Percentiles rank a stretch among this genome's conserved stretches.
Conservation (phyloP, 2,329 filamentous ascomycete genomes). For the Rhynchosporium secalis region DNA sequence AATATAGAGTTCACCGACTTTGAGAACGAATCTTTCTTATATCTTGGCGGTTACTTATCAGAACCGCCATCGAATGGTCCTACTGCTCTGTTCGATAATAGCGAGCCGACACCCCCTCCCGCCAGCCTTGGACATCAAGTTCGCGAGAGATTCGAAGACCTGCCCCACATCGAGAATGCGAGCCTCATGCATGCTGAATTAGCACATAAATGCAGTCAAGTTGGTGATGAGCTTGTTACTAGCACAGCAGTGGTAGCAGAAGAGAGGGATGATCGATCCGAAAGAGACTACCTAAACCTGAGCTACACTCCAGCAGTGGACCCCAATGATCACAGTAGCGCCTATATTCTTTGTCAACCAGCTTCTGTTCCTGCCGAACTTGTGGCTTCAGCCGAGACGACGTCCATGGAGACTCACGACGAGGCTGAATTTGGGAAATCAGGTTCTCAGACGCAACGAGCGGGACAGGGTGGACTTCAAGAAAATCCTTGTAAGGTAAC, state of each 20-base stretch:
- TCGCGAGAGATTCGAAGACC: not conserved
- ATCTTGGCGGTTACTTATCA: not conserved
- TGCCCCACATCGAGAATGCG: not conserved
- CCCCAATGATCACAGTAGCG: not conserved
- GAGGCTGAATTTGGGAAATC: not conserved
- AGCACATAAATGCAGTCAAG: not conserved
- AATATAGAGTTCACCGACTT: conserved; percentile 3
- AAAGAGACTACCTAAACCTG: not conserved
- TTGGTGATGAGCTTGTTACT: not conserved
- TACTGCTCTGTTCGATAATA: not conserved
- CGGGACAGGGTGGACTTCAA: not conserved
- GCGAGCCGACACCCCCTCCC: not conserved
- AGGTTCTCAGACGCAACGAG: too few relatives aligned
- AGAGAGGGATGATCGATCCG: not conserved
- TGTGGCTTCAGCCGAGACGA: not conserved
- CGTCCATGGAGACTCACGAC: not conserved
- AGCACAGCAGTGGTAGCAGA: not conserved
- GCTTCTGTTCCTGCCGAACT: not conserved
- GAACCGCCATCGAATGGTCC: not conserved
- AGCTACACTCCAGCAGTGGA: not conserved
- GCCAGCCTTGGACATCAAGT: not conserved
- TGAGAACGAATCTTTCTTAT: conserved; percentile 2
- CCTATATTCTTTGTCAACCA: not conserved
- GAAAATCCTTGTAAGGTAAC: too few relatives aligned
- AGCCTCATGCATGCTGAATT: not conserved